Conservation (phyloP, 345 rosid species). For the Isatis tinctoria region DNA sequence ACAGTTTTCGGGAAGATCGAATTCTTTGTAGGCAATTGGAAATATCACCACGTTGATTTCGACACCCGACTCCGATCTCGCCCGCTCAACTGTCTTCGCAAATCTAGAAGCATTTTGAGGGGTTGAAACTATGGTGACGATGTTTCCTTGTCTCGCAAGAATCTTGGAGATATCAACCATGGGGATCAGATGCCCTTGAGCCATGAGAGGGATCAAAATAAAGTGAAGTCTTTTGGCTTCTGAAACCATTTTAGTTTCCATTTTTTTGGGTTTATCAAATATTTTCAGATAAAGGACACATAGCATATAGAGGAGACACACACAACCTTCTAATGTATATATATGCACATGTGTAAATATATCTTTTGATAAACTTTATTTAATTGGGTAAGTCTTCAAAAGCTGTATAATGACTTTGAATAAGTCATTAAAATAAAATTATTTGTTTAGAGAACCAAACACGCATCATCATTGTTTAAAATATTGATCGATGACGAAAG, state of each 20-base stretch:
- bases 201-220: conserved; percentile 67
- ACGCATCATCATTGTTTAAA: neutral
- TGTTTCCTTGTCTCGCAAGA: conserved; percentile 48
- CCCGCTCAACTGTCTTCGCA: conserved; percentile 34
- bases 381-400: neutral
- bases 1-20: conserved; percentile 60
- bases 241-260: conserved; percentile 26
- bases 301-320: neutral
- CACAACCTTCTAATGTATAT: neutral
- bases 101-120: conserved; percentile 64
- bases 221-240: conserved; percentile 45
- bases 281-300: neutral
- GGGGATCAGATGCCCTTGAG: conserved; percentile 84
- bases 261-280: neutral
- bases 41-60: conserved; percentile 40
- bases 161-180: conserved; percentile 65
- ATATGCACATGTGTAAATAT: neutral
- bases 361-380: neutral
- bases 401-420: conserved; percentile 30
- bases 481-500: neutral
- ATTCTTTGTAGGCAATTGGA: conserved; percentile 55
- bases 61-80: conserved; percentile 25
- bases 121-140: conserved; percentile 63
- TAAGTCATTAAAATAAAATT: conserved; percentile 1
- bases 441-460: conserved; percentile 8